Evolutionary conservation across 345 rosid species (phyloP).

Genomic region (Populus tremula): DNA sequence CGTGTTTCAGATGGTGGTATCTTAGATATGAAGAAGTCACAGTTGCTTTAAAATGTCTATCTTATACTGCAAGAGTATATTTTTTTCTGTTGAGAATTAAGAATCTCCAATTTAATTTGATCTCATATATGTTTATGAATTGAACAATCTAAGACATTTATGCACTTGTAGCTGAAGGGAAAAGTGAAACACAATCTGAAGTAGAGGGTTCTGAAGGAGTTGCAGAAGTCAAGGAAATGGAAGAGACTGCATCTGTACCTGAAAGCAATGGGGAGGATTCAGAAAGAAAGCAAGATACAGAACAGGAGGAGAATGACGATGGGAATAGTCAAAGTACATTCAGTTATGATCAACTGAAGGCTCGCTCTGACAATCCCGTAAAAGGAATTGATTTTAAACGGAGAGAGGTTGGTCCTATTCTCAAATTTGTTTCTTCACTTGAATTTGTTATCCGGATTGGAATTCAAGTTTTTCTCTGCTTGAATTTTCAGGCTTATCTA

Average conservation of each 20-base stretch:
- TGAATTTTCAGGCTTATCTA: conserved; percentile 66
- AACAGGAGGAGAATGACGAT: conserved; percentile 40
- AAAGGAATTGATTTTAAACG: conserved; percentile 85
- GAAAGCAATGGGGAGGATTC: conserved; percentile 48
- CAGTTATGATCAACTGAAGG: conserved; percentile 81
- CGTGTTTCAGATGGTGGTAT: background rate
- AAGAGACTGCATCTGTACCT: conserved; percentile 37
- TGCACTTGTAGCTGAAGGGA: conserved; percentile 40
- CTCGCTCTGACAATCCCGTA: conserved; percentile 82
- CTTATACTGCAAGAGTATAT: conserved; percentile 1
- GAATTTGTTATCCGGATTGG: background rate
- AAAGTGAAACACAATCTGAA: conserved; percentile 47
- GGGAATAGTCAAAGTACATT: conserved; percentile 42
- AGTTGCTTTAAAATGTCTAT: background rate
- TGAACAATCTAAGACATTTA: conserved; percentile 14
- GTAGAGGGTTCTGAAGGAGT: conserved; percentile 50
- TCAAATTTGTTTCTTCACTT: background rate
- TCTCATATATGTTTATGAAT: background rate
- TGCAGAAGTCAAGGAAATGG: conserved; percentile 49
- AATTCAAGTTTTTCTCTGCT: background rate
- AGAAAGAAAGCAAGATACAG: conserved; percentile 44
- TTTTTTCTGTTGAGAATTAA: conserved; percentile 2
- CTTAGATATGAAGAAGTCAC: background rate
- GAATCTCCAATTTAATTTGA: conserved; percentile 3
- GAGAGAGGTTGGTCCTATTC: conserved; percentile 70